Base-by-base conservation (phyloP, 106 monocot species). In the Narthecium ossifragum region DNA sequence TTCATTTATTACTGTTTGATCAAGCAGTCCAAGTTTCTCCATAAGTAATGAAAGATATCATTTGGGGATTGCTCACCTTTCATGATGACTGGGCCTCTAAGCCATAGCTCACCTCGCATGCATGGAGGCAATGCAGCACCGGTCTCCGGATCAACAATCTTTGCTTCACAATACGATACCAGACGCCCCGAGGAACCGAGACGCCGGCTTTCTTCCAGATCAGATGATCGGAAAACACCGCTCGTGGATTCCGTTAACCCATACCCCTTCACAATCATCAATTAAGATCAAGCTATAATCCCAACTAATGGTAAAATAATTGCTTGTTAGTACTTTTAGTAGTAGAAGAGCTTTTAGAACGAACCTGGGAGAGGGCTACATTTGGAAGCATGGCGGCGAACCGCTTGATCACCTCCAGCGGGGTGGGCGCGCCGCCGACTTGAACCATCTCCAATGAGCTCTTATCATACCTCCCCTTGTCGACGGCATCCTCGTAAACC, bases 61-160 rank as follows among this genome's bases (percentile, higher is more conserved):
- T n/a, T n/a, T n/a, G n/a, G n/a, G n/a, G n/a, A n/a, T n/a, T n/a
- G n/a, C 13, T 39, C 46, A 79, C 79, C 79, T 37, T 57, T 56
- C 79, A 73, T 79, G 12, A 68, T 48, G 1, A 53, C 17, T 50
- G 79, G 64, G 4, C 63, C 68, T 29, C 69, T 36, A n/a, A 79
- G 17, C 64, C 68, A 64, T 1, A 79, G 57, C 43, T 79, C 79
- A 1, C 79, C 73, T 5, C 30, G 20, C 29, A 28, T 26, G 14
- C 63, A 57, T 0, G 63, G 45, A 17, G 69, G 53, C 46, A 73
- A 41, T 8, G 63, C n/a, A 7, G 15, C 34, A 13, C 64, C 69
- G n/a, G 63, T 59, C 2, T 12, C 29, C 1, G 62, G 59, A 58
- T 73, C 68, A 20, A 73, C 59, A 17, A 79, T 64, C 47, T 73